Percentiles rank a stretch among this genome's conserved stretches.
Conservation (phyloP, 176 grass and related monocot species). For the Stipa capillata region DNA sequence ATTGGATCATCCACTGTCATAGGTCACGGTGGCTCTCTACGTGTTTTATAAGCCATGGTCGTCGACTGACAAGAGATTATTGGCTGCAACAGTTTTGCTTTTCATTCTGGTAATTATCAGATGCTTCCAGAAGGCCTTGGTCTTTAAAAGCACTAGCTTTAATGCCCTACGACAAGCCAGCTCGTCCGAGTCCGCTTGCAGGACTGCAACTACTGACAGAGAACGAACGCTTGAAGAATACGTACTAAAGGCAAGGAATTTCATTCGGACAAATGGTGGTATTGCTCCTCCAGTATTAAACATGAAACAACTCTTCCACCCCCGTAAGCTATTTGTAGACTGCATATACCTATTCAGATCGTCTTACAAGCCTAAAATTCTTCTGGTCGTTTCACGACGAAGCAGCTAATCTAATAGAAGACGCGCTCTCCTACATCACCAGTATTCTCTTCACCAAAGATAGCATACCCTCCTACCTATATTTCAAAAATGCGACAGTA, state of each 20-base stretch:
- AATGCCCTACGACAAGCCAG: neutral
- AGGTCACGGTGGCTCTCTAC: neutral
- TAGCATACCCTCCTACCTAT: too few species aligned
- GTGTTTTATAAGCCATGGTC: neutral
- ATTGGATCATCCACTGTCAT: too few species aligned
- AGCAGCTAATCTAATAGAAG: too few species aligned
- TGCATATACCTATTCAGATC: too few species aligned
- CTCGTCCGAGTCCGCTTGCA: too few species aligned
- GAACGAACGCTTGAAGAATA: neutral
- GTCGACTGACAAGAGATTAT: neutral
- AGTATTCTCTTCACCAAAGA: too few species aligned
- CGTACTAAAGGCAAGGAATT: neutral
- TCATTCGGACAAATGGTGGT: neutral
- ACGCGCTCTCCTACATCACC: too few species aligned
- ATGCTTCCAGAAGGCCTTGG: neutral
- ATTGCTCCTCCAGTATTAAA: fast-evolving
- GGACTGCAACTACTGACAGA: neutral
- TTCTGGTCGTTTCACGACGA: too few species aligned
- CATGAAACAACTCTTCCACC: too few species aligned
- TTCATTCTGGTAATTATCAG: neutral
- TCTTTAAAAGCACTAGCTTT: neutral
- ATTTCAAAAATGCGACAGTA: too few species aligned
- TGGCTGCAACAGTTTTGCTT: neutral
- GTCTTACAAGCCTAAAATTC: too few species aligned
- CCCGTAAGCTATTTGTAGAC: too few species aligned